Base-by-base conservation (phyloP, 2,329 filamentous ascomycete genomes). In the Fusarium citri region DNA sequence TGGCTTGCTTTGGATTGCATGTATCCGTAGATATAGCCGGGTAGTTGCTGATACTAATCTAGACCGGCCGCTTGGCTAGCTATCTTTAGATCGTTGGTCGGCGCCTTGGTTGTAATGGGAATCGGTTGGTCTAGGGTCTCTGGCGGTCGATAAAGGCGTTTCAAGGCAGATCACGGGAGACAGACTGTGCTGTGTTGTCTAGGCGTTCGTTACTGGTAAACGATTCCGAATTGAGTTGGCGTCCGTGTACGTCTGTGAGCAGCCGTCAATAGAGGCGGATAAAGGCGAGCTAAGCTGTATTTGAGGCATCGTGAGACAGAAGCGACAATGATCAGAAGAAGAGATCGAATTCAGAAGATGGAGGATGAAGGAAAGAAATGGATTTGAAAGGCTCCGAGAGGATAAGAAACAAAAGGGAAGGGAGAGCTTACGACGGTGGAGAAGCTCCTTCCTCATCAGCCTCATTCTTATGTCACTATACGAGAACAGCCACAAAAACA, bases 171-270 rank as follows among this genome's bases (percentile, higher is more conserved):
- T 68, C 59, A 68, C 40, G 49, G 46, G 40, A 51, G 18, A 37
- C 53, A 28, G 45, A 37, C 25, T 45, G 42, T 26, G 25, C 15
- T 45, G 46, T 23, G 55, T 37, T 64, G 54, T 68, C 57, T 40
- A 59, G 63, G 58, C 42, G 20, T 20, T 41, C 31, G 42, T 42
- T 34, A 31, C 47, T 47, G 56, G 25, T 55, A 41, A 53, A 31
- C 55, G 48, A 45, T 64, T 68, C 63, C 58, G 57, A 64, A 64
- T 64, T n/a, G 41, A 59, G 58, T 45, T 64, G 50, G 42, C 23
- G 46, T 46, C 30, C 18, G 34, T 55, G 41, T 51, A 43, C 25
- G 53, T 59, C 56, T 37, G 53, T 48, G 14, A 28, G 40, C 22
- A 41, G 28, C 59, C 31, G 40, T 41, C 25, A 18, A 40, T 59